These are phyloP conservation scores for Stachybotrys echinatus DNA, from an alignment of 2,329 filamentous ascomycete genomes.

Conservation along the genomic window DNA sequence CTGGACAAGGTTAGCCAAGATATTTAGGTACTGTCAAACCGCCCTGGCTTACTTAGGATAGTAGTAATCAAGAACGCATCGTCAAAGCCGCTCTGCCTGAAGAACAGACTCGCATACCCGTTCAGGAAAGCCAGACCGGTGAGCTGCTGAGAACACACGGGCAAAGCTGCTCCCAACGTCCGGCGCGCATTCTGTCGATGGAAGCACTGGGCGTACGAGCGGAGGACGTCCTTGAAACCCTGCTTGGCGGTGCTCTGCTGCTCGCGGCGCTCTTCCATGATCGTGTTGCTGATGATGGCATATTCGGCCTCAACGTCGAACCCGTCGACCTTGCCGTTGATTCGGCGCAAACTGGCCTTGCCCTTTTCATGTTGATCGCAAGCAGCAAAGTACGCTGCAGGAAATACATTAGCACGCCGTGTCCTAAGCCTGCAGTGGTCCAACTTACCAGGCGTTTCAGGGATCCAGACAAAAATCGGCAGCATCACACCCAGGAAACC, in stretches of 20 bases:
- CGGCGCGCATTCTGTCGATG: conserved; percentile 3
- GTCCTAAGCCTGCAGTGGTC: background rate
- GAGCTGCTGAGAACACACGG: conserved; percentile 9
- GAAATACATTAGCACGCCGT: background rate
- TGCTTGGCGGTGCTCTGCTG: conserved; percentile 6
- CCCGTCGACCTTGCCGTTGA: conserved; percentile 7
- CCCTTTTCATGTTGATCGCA: conserved; percentile 6
- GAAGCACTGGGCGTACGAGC: conserved; percentile 5
- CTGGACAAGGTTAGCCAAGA: conserved; percentile 4
- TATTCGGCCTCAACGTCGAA: conserved; percentile 9
- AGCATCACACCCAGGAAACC: too few species aligned
- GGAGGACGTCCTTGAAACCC: conserved; percentile 1
- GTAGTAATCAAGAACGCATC: too few species aligned
- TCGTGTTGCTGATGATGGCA: conserved; percentile 9
- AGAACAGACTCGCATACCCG: too few species aligned
- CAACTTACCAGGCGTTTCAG: too few species aligned
- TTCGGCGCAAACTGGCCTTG: conserved; percentile 4
- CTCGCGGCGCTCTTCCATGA: conserved; percentile 6
- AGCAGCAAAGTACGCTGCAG: conserved; percentile 7
- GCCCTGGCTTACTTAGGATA: conserved; percentile 4
- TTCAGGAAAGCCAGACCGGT: conserved; percentile 9
- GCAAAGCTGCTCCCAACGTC: conserved; percentile 8
- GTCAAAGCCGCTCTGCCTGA: too few species aligned
- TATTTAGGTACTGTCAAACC: too few species aligned
- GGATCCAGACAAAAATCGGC: too few species aligned